Conservation (phyloP, 1,284 basidiomycete species). For the Papiliotrema laurentii region DNA sequence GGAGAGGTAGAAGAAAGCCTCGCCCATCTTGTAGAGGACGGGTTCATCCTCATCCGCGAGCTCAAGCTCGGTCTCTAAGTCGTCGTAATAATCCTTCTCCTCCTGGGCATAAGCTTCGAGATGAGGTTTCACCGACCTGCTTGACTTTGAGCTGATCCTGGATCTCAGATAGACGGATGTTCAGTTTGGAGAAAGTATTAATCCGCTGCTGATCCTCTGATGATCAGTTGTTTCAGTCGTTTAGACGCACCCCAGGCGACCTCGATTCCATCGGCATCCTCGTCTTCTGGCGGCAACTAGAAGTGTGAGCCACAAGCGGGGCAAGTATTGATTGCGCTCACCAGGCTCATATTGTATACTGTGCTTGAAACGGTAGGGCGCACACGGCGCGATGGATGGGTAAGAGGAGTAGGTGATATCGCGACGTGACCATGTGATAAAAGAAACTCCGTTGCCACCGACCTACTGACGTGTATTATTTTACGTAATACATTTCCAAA, state of each 20-base stretch:
- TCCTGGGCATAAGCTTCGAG: conserved; percentile 54
- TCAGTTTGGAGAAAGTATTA: conserved; percentile 88
- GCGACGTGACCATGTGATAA: no score
- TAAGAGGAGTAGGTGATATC: no score
- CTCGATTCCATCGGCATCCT: conserved; percentile 71
- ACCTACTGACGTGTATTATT: no score
- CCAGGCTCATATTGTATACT: conserved; percentile 29
- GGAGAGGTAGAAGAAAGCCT: conserved; percentile 77
- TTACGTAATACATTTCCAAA: no score
- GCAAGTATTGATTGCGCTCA: conserved; percentile 10
- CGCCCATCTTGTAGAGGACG: conserved; percentile 85
- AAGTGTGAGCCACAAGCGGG: no score
- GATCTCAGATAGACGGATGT: conserved; percentile 67
- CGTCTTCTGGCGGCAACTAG: conserved; percentile 61
- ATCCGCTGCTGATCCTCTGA: conserved; percentile 87
- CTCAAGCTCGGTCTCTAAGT: conserved; percentile 80
- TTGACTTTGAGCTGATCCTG: conserved; percentile 67
- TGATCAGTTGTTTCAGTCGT: conserved; percentile 41
- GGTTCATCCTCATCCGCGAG: conserved; percentile 75
- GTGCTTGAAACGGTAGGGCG: no score
- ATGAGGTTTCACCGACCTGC: conserved; percentile 54
- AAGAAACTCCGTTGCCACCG: no score
- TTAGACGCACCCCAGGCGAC: conserved; percentile 77
- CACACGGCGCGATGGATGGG: no score
- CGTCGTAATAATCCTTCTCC: conserved; percentile 90